Percentiles rank a stretch among this genome's conserved stretches.
phyloP scores from a whole-genome alignment of 1,284 basidiomycete species.

The Moesziomyces antarcticus region DNA sequence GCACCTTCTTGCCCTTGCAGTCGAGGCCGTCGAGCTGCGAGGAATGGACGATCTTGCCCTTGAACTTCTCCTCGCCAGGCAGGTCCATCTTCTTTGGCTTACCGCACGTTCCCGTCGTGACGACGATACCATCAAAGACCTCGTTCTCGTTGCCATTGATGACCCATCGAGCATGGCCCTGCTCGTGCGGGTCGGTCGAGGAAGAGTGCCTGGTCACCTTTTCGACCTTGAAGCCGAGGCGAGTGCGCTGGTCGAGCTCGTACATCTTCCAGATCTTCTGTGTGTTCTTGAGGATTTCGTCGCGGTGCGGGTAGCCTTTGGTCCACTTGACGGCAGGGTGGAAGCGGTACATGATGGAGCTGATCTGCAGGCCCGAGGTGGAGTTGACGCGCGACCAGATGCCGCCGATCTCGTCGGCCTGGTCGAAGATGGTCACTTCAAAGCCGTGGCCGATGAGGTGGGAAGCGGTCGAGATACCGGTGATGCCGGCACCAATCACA shows the following conservation, averaged over 20 bases:
- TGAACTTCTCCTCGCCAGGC: constrained; percentile 71
- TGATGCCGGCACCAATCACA: constrained; percentile 68
- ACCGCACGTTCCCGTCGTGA: constrained; percentile 74
- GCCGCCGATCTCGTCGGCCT: constrained; percentile 69
- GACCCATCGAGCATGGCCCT: constrained; percentile 72
- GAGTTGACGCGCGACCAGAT: constrained; percentile 76
- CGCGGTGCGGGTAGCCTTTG: constrained; percentile 71
- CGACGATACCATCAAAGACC: constrained; percentile 75
- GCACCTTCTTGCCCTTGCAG: constrained; percentile 70
- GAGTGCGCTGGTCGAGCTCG: constrained; percentile 72
- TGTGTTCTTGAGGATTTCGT: constrained; percentile 75
- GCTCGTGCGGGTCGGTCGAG: constrained; percentile 65
- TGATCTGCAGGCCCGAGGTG: constrained; percentile 75
- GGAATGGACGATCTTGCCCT: constrained; percentile 73
- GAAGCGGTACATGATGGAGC: constrained; percentile 71
- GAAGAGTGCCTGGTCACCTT: constrained; percentile 62
- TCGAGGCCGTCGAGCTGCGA: constrained; percentile 71
- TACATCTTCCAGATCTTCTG: constrained; percentile 73
- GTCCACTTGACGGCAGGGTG: constrained; percentile 60
- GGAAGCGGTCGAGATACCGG: constrained; percentile 66
- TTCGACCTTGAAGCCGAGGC: constrained; percentile 70
- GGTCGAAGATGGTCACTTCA: constrained; percentile 68
- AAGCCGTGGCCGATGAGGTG: constrained; percentile 67
- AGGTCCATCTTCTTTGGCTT: constrained; percentile 72
- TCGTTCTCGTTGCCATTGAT: constrained; percentile 69